These are phyloP conservation scores for Diospyros kaki DNA, from an alignment of 148 eudicot genomes.

Conservation along the genomic window DNA sequence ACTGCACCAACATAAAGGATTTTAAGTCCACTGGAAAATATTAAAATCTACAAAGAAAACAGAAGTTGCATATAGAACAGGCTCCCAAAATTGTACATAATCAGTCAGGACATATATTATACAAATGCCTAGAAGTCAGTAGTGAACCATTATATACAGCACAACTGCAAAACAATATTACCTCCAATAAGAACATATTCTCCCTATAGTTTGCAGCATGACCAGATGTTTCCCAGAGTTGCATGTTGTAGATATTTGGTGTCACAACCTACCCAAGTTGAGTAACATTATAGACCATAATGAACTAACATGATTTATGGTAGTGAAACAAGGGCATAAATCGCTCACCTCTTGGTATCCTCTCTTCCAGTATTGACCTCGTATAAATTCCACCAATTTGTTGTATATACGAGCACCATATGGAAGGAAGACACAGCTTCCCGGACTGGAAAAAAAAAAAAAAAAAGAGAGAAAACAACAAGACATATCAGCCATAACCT, in stretches of 20 bases:
- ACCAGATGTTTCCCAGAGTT: conserved; percentile 97
- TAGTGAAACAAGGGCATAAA: not conserved
- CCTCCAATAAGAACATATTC: conserved; percentile 97
- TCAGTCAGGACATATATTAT: not conserved
- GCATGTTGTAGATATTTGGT: conserved; percentile 95
- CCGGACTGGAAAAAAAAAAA: conserved; percentile 61
- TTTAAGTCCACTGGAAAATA: not conserved
- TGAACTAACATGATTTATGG: not conserved
- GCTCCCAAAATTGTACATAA: not conserved
- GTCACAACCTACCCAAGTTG: conserved; percentile 59
- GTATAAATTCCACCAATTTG: conserved; percentile 79
- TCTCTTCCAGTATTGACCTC: conserved; percentile 70
- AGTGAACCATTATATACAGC: not conserved
- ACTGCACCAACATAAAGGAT: not conserved
- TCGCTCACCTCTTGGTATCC: conserved; percentile 82
- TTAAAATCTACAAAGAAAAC: not conserved
- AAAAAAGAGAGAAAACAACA: not conserved
- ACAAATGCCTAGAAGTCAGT: not conserved
- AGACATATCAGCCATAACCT: not conserved
- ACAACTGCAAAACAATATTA: conserved; percentile 23
- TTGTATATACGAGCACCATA: conserved; percentile 86
- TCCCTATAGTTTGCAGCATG: conserved; percentile 97
- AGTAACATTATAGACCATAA: not conserved
- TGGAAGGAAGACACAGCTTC: conserved; percentile 95
- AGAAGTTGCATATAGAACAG: not conserved